A percentile compares a stretch with the other conserved stretches of the same genome.
phyloP scores from a whole-genome alignment of 164 flowering plant species.

The Liquidambar formosana region DNA sequence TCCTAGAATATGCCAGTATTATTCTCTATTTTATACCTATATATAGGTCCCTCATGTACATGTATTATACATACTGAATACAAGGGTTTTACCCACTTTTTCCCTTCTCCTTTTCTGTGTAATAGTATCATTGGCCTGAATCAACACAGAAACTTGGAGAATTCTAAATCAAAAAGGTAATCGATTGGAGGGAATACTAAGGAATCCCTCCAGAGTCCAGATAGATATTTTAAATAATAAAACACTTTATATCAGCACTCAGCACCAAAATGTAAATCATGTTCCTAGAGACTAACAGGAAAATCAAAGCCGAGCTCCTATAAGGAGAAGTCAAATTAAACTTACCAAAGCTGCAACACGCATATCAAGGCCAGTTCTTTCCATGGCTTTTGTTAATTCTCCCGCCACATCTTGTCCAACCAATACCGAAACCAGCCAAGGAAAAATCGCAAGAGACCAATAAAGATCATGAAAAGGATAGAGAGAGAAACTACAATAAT shows the following conservation, averaged over 20 bases:
- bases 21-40: no score
- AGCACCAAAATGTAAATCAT: background rate
- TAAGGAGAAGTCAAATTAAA: background rate
- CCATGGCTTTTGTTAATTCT: constrained; percentile 70
- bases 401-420: constrained; percentile 75
- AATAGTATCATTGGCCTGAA: constrained; percentile 97
- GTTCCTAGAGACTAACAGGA: background rate
- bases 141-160: constrained; percentile 1
- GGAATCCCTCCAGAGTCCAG: background rate
- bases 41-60: no score
- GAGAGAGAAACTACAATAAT: background rate
- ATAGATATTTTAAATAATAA: background rate
- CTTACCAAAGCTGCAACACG: constrained; percentile 76
- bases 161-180: background rate
- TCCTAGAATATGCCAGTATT: no score
- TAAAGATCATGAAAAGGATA: background rate
- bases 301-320: background rate
- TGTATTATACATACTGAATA: no score
- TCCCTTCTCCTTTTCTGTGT: no score
- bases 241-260: no score
- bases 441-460: background rate
- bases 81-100: no score
- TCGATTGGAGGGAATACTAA: background rate
- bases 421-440: constrained; percentile 28
- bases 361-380: constrained; percentile 71